These are phyloP conservation scores for Amanita inopinata DNA, from an alignment of 768 basidiomycete genomes.

Conservation along the genomic window DNA sequence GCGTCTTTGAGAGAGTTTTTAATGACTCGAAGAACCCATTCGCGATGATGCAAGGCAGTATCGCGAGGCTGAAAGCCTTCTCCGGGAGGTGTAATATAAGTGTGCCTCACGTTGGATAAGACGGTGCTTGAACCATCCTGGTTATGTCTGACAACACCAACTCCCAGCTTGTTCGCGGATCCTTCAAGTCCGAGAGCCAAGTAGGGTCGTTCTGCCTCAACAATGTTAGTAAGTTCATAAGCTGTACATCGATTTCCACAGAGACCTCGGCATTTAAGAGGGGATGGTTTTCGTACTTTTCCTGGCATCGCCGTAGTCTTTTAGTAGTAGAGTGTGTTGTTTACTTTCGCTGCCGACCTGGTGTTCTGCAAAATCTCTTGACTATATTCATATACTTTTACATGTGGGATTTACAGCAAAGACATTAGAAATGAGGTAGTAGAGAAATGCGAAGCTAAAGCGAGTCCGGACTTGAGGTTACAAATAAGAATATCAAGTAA, in stretches of 20 bases:
- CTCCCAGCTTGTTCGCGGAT: conserved; percentile 95
- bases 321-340: too few species aligned
- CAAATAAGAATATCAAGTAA: background rate
- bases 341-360: too few species aligned
- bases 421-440: too few species aligned
- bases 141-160: conserved; percentile 81
- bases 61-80: conserved; percentile 96
- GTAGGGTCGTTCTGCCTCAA: conserved; percentile 47
- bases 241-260: background rate
- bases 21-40: conserved; percentile 84
- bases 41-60: conserved; percentile 91
- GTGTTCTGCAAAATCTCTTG: too few species aligned
- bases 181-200: conserved; percentile 96
- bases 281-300: conserved; percentile 11
- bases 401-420: too few species aligned
- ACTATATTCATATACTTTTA: too few species aligned
- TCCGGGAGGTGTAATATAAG: conserved; percentile 97
- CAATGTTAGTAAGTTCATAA: background rate
- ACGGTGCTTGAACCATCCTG: conserved; percentile 65
- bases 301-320: too few species aligned
- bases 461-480: too few species aligned
- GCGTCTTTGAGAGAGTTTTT: conserved; percentile 66
- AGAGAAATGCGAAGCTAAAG: too few species aligned
- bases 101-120: conserved; percentile 90
- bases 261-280: conserved; percentile 29